These are phyloP conservation scores for Zymoseptoria pseudotritici DNA, from an alignment of 2,329 filamentous ascomycete genomes.

Conservation along the genomic window DNA sequence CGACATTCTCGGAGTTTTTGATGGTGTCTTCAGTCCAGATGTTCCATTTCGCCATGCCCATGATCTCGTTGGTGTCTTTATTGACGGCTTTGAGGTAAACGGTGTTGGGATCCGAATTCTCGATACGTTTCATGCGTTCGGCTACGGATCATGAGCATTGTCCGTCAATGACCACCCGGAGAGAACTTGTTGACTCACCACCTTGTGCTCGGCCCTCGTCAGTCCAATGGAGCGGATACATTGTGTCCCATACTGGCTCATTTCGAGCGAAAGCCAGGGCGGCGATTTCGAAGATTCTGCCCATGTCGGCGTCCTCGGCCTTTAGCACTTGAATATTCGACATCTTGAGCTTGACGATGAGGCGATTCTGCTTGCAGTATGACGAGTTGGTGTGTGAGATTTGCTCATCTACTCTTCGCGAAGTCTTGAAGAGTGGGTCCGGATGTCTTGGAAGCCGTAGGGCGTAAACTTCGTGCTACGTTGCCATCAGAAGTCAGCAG, in stretches of 20 bases:
- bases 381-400: conserved; percentile 9
- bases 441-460: too few species aligned
- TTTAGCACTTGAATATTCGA: conserved; percentile 12
- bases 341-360: not conserved
- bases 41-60: conserved; percentile 29
- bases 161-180: not conserved
- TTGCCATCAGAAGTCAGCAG: too few species aligned
- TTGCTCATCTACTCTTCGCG: not conserved
- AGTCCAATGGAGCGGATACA: conserved; percentile 23
- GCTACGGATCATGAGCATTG: not conserved
- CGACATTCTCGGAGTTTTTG: conserved; percentile 17
- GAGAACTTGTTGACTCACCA: not conserved
- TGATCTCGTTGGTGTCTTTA: conserved; percentile 17
- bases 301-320: conserved; percentile 25
- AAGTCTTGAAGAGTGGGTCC: too few species aligned
- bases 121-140: conserved; percentile 3
- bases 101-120: conserved; percentile 17
- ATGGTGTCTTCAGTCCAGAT: conserved; percentile 9
- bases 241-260: conserved; percentile 23
- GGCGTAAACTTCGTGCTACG: too few species aligned
- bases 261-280: conserved; percentile 23
- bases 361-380: too few species aligned
- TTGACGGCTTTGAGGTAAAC: conserved; percentile 27
- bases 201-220: conserved; percentile 19
- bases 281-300: conserved; percentile 24